Base-by-base conservation (phyloP, 345 rosid genomes). In the Jatropha curcas region DNA sequence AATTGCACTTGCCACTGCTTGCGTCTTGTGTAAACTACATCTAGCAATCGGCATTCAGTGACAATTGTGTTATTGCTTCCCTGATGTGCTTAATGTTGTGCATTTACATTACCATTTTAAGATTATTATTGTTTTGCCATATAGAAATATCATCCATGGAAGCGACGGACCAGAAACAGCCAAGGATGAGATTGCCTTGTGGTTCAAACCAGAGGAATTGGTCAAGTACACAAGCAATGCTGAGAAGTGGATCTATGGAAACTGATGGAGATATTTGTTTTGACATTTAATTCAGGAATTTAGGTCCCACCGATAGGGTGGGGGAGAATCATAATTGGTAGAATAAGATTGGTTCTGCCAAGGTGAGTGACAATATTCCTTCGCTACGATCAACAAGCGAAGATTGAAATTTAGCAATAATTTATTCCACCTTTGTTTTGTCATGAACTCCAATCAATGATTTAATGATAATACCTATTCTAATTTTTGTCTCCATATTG, bases 141-240 rank as follows among this genome's bases (percentile, higher is more conserved):
- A 85, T 61, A 95, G 98, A 82, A 95, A 95, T 71, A 92, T 95
- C 79, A 95, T 95, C 58, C 99, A 95, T 45, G 99, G 99, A 70
- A 95, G 99, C 56, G 99, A 95, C 76, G 99, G 98, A 64, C 98
- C 96, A 6, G 97, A 95, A 84, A 95, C 99, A 1, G 98, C 99
- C 43, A 88, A 88, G 77, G 91, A 92, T 70, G 98, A 95, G 88
- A 92, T 92, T 62, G 81, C 65, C 63, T 76, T 95, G 74, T 95
- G 99, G 99, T 95, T 95, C 88, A 88, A 91, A 80, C 97, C 97
- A 16, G 94, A 92, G 68, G 99, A 95, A 76, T 80, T 95, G 86
- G 96, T 95, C 67, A 79, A 72, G 66, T 95, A 92, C 86, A 78
- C 90, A 27, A 88, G 81, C 84, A 87, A 95, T 67, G 70, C 94